A percentile compares a stretch with the other conserved stretches of the same genome.
phyloP scores from a whole-genome alignment of 129 eudicot genomes.

The Gnaphalium uliginosum region DNA sequence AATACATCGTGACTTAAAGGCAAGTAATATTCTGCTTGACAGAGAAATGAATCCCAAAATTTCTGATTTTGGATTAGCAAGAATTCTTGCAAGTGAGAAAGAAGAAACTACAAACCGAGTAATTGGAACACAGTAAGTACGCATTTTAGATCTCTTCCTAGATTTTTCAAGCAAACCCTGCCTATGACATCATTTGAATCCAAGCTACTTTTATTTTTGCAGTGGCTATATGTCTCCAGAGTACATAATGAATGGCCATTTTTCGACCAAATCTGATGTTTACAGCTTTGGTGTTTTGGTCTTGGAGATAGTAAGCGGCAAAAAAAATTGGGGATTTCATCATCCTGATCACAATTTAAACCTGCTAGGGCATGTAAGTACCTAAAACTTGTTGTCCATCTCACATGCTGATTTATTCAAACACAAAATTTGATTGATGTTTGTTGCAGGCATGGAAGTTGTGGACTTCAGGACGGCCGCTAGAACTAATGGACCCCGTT shows the following conservation, averaged over 20 bases:
- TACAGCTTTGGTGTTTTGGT: constrained; percentile 57
- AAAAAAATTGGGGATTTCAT: constrained; percentile 46
- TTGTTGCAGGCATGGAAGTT: constrained; percentile 52
- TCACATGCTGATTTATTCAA: neutral
- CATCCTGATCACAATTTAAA: constrained; percentile 39
- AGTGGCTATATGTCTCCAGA: constrained; percentile 90
- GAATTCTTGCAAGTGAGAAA: constrained; percentile 45
- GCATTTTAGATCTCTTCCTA: neutral
- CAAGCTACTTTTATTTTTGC: constrained; percentile 12
- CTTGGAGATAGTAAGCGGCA: constrained; percentile 59
- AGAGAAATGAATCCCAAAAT: constrained; percentile 61
- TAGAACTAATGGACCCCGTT: constrained; percentile 38
- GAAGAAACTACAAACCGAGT: constrained; percentile 54
- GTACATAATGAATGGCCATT: constrained; percentile 47
- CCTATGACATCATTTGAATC: neutral
- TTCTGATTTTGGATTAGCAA: constrained; percentile 67
- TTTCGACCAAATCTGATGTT: constrained; percentile 63
- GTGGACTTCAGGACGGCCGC: constrained; percentile 42
- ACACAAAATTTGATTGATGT: neutral
- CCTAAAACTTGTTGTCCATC: neutral
- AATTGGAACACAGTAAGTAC: constrained; percentile 52
- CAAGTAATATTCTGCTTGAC: constrained; percentile 62
- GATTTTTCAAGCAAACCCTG: neutral
- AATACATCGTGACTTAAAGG: constrained; percentile 66
- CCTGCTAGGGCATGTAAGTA: constrained; percentile 53